Percentiles rank a stretch among this genome's conserved stretches.
phyloP scores from a whole-genome alignment of 257 asterid genomes.

The Cruciata laevipes region DNA sequence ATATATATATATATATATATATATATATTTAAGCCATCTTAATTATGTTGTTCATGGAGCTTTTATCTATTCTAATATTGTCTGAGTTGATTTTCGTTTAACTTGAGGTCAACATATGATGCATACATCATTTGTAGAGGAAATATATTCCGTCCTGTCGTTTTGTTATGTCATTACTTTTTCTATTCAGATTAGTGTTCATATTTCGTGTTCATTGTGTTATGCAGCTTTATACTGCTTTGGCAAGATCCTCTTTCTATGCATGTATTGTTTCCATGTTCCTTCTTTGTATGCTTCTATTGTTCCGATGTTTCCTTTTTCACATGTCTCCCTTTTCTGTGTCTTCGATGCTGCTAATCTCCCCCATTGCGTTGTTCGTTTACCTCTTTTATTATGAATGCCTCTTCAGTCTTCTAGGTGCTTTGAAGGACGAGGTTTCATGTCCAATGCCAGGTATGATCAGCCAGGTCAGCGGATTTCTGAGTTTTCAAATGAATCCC shows the following conservation, averaged over 20 bases:
- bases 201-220: not conserved
- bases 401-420: constrained; percentile 49
- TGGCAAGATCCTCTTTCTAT: not conserved
- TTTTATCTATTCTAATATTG: not conserved
- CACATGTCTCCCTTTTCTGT: not conserved
- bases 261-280: not conserved
- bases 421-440: constrained; percentile 33
- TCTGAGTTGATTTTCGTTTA: not conserved
- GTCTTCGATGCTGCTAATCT: not conserved
- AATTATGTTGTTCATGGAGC: not conserved
- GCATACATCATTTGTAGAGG: not conserved
- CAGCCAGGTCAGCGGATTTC: constrained; percentile 19
- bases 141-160: not conserved
- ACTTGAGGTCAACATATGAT: not conserved
- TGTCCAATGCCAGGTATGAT: constrained; percentile 19
- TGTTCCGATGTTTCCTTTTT: too few species aligned
- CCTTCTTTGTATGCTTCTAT: not conserved
- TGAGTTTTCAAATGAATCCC: constrained; percentile 12
- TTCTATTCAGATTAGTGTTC: not conserved
- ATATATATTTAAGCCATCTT: not conserved
- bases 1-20: too few species aligned
- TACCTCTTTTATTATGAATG: not conserved
- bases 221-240: not conserved
- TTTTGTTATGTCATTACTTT: not conserved
- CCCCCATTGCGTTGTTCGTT: constrained; percentile 13